Conservation (phyloP, 495 filamentous ascomycete genomes). For the Ramalina intermedia region DNA sequence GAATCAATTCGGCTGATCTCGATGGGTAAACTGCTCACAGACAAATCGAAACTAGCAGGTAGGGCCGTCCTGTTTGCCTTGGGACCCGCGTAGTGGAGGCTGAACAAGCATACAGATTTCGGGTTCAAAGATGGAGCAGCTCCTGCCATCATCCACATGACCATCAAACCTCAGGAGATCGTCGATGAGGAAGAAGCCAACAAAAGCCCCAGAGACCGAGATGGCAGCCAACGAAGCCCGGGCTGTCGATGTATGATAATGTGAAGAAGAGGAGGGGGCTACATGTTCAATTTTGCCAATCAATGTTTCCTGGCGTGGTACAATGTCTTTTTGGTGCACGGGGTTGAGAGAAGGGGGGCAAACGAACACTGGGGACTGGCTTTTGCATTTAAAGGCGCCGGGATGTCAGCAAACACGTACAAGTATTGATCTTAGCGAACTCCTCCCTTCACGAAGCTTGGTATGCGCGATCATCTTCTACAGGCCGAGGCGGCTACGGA, state of each 20-base stretch:
- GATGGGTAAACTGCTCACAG: constrained; percentile 76
- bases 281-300: background rate
- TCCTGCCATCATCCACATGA: constrained; percentile 85
- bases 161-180: constrained; percentile 73
- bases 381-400: no score
- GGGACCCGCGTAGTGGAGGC: background rate
- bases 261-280: constrained; percentile 26
- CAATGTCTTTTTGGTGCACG: no score
- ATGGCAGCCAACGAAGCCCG: constrained; percentile 46
- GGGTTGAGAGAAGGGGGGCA: no score
- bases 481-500: no score
- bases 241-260: constrained; percentile 72
- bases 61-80: constrained; percentile 3
- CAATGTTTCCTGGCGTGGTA: background rate
- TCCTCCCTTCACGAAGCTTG: no score
- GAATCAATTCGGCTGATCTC: constrained; percentile 77
- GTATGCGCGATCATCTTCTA: constrained; percentile 1
- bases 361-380: no score
- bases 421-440: no score
- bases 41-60: constrained; percentile 70
- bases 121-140: constrained; percentile 53
- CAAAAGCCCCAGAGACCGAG: constrained; percentile 52
- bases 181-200: constrained; percentile 83
- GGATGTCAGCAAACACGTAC: no score
- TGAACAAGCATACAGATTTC: constrained; percentile 43